phyloP scores from a whole-genome alignment of 768 basidiomycete species.

The Suillus clintonianus region DNA sequence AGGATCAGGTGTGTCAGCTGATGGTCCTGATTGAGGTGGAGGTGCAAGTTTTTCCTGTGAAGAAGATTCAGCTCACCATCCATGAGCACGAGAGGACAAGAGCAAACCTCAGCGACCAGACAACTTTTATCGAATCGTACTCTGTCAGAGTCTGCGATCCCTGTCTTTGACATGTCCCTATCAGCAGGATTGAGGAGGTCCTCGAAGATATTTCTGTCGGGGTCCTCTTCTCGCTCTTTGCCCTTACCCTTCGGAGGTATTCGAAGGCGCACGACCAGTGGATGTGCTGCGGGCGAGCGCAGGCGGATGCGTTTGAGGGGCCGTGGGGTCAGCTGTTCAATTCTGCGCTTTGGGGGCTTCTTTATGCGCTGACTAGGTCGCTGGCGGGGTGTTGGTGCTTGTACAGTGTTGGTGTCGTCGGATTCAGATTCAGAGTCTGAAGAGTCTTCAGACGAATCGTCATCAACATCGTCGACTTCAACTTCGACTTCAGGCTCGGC shows the following conservation, averaged over 20 bases:
- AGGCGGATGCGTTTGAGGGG: slow-evolving; percentile 47
- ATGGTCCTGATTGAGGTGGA: slow-evolving; percentile 33
- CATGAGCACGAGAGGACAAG: neutral
- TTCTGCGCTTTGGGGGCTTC: slow-evolving; percentile 26
- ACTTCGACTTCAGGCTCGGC: slow-evolving; percentile 30
- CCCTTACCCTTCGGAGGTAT: slow-evolving; percentile 65
- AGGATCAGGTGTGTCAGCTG: slow-evolving; percentile 35
- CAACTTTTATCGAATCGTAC: slow-evolving; percentile 73
- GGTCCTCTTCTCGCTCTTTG: slow-evolving; percentile 69
- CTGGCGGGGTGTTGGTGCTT: slow-evolving; percentile 13
- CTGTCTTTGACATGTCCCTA: slow-evolving; percentile 72
- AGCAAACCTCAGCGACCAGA: slow-evolving; percentile 69
- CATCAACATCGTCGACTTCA: slow-evolving; percentile 36
- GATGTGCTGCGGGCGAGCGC: slow-evolving; percentile 34
- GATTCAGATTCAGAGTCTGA: slow-evolving; percentile 33
- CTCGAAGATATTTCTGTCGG: slow-evolving; percentile 71
- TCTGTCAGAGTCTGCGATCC: slow-evolving; percentile 62
- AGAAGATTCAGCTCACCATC: slow-evolving; percentile 10
- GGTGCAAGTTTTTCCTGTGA: slow-evolving; percentile 53
- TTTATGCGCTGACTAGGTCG: slow-evolving; percentile 27
- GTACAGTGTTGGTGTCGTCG: slow-evolving; percentile 12
- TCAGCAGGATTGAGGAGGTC: slow-evolving; percentile 72
- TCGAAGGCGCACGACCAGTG: slow-evolving; percentile 51
- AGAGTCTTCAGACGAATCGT: slow-evolving; percentile 21
- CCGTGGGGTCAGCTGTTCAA: slow-evolving; percentile 26